phyloP scores from a whole-genome alignment of 805 yeast genomes.

The Nakazawaea populi region DNA sequence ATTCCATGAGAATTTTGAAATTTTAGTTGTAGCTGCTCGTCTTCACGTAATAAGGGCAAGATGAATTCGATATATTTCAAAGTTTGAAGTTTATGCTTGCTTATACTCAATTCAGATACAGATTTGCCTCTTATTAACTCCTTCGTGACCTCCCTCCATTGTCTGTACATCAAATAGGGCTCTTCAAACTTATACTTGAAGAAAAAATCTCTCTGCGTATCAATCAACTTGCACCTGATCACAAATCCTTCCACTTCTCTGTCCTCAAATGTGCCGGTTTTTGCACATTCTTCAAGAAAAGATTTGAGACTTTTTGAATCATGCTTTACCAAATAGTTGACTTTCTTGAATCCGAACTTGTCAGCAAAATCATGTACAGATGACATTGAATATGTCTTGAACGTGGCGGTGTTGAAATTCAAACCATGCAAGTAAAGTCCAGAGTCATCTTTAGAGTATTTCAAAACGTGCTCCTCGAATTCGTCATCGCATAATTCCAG shows the following conservation, averaged over 20 bases:
- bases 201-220: conserved; percentile 45
- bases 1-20: conserved; percentile 63
- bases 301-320: conserved; percentile 34
- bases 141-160: conserved; percentile 83
- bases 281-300: conserved; percentile 51
- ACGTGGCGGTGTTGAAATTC: conserved; percentile 58
- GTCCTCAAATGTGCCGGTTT: conserved; percentile 65
- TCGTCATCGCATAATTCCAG: conserved; percentile 89
- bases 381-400: conserved; percentile 59
- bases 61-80: conserved; percentile 67
- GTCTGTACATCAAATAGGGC: conserved; percentile 87
- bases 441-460: conserved; percentile 56
- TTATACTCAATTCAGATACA: conserved; percentile 30
- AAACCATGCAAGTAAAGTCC: conserved; percentile 92
- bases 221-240: conserved; percentile 48
- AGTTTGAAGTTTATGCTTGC: conserved; percentile 55
- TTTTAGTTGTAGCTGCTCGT: conserved; percentile 39
- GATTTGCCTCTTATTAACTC: conserved; percentile 35
- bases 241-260: conserved; percentile 93
- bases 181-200: conserved; percentile 94
- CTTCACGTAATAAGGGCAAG: conserved; percentile 41
- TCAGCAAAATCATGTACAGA: conserved; percentile 56
- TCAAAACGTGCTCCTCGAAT: conserved; percentile 90
- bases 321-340: conserved; percentile 38
- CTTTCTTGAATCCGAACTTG: conserved; percentile 63